Evolutionary conservation across 306 rosid species (phyloP), one percentile per base, ranked within the genome.

Genomic region (Dalbergia cultrata): DNA sequence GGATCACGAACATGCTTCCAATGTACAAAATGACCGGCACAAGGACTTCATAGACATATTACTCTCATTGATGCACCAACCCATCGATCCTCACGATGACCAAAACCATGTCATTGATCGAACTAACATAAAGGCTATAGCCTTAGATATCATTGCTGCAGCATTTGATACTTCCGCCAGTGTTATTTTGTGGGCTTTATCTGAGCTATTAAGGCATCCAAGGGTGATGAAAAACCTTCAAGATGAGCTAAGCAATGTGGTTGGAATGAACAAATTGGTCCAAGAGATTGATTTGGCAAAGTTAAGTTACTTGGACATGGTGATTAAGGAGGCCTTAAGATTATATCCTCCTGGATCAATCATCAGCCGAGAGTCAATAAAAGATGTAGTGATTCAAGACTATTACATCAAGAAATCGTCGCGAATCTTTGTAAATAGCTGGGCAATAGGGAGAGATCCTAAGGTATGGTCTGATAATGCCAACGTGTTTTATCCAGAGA

Each of bases 201-300:
- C 86, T 0, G 84, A 84, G 21, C 74, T 87, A 5, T 5, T 84
- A 8, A 81, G 44, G 59, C 68, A 87, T 71, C 88, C 86, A 1
- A 61, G 45, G 9, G 77, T 70, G 8, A 81, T 83, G 83, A 72
- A 57, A 14, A 50, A 41, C 2, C 80, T 78, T 13, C 84, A 87
- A 64, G 49, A 74, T 4, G 86, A 84, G 74, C 45, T 87, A 13
- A 7, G 19, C 3, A 50, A 0, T 63, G 71, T 69, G 26, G 39
- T 87, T 1, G 84, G 88, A 1, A 53, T 31, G 77, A 57, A 72
- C 19, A 65, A 49, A 19, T 11, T 64, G 70, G 86, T 84, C 10
- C 74, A 87, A 4, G 86, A 84, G 34, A 10, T 3, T 13, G 84
- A 84, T 59, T 57, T 87, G 13, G 8, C 34, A 5, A 81, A 78